Conservation (phyloP, 169 alveolate species). For the Babesia divergens region DNA sequence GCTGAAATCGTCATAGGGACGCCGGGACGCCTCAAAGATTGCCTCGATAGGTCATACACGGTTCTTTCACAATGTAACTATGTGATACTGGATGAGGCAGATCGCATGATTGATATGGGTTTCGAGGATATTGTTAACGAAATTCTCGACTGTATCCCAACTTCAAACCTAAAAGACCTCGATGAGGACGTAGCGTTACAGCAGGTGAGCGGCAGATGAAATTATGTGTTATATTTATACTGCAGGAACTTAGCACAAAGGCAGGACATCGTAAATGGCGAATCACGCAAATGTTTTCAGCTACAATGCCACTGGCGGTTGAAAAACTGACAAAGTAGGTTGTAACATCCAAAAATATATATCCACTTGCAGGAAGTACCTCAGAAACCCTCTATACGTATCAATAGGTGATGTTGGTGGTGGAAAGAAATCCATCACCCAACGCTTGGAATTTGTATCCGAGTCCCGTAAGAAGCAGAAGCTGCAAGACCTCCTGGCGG, state of each 20-base stretch:
- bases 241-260: conserved; percentile 80
- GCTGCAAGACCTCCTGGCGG: conserved; percentile 65
- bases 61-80: conserved; percentile 90
- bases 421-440: conserved; percentile 90
- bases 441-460: conserved; percentile 84
- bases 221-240: background rate
- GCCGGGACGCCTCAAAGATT: conserved; percentile 96
- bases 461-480: conserved; percentile 83
- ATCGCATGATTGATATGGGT: conserved; percentile 96
- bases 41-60: conserved; percentile 87
- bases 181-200: conserved; percentile 83
- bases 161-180: conserved; percentile 80
- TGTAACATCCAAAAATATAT: background rate
- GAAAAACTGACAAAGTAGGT: conserved; percentile 86
- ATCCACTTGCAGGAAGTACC: conserved; percentile 65
- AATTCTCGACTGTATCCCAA: conserved; percentile 87
- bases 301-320: conserved; percentile 95
- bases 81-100: conserved; percentile 97
- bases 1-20: conserved; percentile 95
- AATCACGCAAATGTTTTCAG: conserved; percentile 92
- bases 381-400: conserved; percentile 86
- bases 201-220: conserved; percentile 53
- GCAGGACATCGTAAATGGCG: conserved; percentile 86
- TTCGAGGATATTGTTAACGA: conserved; percentile 92
- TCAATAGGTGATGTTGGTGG: conserved; percentile 95